These are phyloP conservation scores for Cynara cardunculus DNA, from an alignment of 129 eudicot genomes.

Conservation along the genomic window DNA sequence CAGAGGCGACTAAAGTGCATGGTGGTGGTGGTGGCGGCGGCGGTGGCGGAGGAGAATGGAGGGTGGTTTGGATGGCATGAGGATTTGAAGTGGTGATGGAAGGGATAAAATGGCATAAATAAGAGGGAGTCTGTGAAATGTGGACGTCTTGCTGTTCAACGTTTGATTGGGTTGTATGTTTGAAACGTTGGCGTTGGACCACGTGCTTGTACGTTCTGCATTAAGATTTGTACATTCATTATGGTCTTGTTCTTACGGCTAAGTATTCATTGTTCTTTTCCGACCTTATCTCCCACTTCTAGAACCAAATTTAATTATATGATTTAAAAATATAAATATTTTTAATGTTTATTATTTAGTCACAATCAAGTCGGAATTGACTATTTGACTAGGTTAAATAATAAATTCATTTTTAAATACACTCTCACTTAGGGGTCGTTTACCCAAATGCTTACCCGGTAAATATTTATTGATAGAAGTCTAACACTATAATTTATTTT, in stretches of 20 bases:
- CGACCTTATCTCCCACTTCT: neutral
- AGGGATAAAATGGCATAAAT: neutral
- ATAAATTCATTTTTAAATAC: too few relatives aligned
- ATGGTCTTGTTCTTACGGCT: neutral
- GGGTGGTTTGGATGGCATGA: slow-evolving; percentile 9
- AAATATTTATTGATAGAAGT: too few relatives aligned
- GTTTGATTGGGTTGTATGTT: slow-evolving; percentile 32
- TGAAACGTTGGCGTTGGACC: slow-evolving; percentile 26
- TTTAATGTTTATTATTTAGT: neutral
- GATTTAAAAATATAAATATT: too few relatives aligned
- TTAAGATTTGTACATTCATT: neutral
- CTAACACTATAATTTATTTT: too few relatives aligned
- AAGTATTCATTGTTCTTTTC: neutral
- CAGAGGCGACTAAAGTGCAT: slow-evolving; percentile 58
- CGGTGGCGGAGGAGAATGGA: neutral
- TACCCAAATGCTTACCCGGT: too few relatives aligned
- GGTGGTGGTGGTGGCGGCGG: slow-evolving; percentile 12
- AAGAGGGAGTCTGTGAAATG: neutral
- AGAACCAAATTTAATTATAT: neutral
- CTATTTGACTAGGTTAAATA: too few relatives aligned
- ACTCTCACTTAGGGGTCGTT: too few relatives aligned
- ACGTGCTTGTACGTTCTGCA: neutral
- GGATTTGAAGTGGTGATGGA: neutral
- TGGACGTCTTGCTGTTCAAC: neutral
- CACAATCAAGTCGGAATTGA: too few relatives aligned